Evolutionary conservation across 2,329 filamentous ascomycete species (phyloP).

Genomic region (Aspergillus flavus): DNA sequence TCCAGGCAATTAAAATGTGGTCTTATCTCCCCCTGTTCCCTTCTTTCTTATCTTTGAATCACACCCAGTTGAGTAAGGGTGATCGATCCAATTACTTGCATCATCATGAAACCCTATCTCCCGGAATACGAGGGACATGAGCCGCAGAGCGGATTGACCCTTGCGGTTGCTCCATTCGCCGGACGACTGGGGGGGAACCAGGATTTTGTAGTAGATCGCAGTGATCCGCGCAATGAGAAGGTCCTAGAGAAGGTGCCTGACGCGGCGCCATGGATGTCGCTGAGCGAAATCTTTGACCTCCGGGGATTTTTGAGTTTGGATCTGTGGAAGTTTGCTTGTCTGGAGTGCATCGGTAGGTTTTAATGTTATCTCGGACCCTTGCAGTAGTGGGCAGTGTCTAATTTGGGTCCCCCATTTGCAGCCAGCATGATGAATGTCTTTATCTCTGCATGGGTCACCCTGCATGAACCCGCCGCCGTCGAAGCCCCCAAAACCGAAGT

Average conservation of each 20-base stretch:
- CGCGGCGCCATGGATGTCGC: constrained; percentile 45
- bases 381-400: not conserved
- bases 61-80: not conserved
- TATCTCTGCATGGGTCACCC: constrained; percentile 27
- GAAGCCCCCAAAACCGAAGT: constrained; percentile 20
- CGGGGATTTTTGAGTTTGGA: constrained; percentile 35
- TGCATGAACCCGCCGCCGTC: constrained; percentile 19
- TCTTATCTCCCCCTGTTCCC: not conserved
- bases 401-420: not conserved
- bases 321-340: constrained; percentile 46
- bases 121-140: constrained; percentile 17
- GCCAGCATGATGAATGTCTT: constrained; percentile 33
- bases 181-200: constrained; percentile 43
- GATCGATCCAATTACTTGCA: not conserved
- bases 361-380: not conserved
- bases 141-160: constrained; percentile 10
- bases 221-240: constrained; percentile 31
- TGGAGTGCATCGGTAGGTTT: constrained; percentile 42
- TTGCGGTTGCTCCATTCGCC: constrained; percentile 32
- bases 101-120: constrained; percentile 12
- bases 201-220: constrained; percentile 34
- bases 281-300: constrained; percentile 39
- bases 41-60: not conserved
- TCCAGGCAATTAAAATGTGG: not conserved
- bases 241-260: constrained; percentile 41